phyloP scores from a whole-genome alignment of 768 basidiomycete species.

The Tubosaeta sp. region DNA sequence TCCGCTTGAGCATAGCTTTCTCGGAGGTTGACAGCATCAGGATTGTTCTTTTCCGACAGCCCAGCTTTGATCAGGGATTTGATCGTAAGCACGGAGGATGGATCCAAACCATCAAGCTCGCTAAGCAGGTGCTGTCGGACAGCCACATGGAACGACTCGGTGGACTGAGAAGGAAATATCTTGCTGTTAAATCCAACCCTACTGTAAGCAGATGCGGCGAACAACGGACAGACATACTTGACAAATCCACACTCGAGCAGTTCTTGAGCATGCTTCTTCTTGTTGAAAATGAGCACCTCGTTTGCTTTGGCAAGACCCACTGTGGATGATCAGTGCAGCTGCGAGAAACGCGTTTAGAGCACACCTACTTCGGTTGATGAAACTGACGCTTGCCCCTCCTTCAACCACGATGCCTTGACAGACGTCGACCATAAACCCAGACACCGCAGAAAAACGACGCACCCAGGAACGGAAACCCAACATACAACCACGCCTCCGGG shows the following conservation, averaged over 20 bases:
- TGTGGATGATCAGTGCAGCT: conserved; percentile 20
- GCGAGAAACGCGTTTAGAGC: background rate
- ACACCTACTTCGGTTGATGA: conserved; percentile 57
- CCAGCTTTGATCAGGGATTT: conserved; percentile 53
- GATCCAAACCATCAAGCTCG: conserved; percentile 59
- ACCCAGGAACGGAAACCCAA: conserved; percentile 67
- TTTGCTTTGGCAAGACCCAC: conserved; percentile 70
- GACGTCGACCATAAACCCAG: conserved; percentile 1
- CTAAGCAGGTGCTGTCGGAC: conserved; percentile 46
- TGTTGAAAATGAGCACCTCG: conserved; percentile 67
- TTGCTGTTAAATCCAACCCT: conserved; percentile 35
- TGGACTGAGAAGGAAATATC: conserved; percentile 53
- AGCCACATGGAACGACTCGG: conserved; percentile 49
- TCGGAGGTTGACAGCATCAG: conserved; percentile 60
- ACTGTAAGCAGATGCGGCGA: background rate
- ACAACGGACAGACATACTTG: conserved; percentile 41
- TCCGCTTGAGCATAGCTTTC: conserved; percentile 72
- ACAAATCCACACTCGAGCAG: conserved; percentile 58
- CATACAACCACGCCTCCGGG: conserved; percentile 55
- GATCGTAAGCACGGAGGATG: conserved; percentile 46
- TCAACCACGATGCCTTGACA: conserved; percentile 58
- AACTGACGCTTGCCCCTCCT: conserved; percentile 65
- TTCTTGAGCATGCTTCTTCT: conserved; percentile 57
- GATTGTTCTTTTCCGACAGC: conserved; percentile 56
- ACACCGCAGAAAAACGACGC: background rate